These are phyloP conservation scores for Thyridium curvatum DNA, from an alignment of 2,329 filamentous ascomycete genomes.

Conservation along the genomic window DNA sequence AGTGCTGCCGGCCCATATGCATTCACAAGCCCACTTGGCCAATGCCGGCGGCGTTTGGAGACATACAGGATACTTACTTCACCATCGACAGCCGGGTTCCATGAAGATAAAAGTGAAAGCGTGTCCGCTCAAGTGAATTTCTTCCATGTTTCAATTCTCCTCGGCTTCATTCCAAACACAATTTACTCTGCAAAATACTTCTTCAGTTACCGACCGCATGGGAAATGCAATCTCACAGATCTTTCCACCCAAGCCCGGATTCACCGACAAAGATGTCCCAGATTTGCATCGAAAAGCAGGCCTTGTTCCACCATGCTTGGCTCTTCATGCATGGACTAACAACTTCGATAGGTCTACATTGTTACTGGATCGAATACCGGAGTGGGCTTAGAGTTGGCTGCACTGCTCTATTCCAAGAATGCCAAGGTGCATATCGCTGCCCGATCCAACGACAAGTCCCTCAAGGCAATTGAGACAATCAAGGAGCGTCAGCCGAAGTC, in stretches of 20 bases:
- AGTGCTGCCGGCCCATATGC: no score
- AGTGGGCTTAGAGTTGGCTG: slow-evolving; percentile 41
- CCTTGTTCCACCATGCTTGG: slow-evolving; percentile 1
- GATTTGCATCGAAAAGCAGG: slow-evolving; percentile 18
- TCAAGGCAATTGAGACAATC: slow-evolving; percentile 33
- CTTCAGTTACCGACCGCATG: no score
- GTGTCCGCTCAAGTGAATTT: no score
- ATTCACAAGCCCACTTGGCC: no score
- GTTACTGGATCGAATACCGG: slow-evolving; percentile 29
- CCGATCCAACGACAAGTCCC: slow-evolving; percentile 32
- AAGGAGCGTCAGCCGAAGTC: slow-evolving; percentile 11
- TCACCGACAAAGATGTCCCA: slow-evolving; percentile 22
- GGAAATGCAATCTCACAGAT: no score
- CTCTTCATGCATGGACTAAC: neutral
- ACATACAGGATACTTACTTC: no score
- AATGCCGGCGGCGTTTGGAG: no score
- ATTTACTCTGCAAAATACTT: no score
- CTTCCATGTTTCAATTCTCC: no score
- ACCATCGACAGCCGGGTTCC: no score
- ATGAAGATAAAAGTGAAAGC: no score
- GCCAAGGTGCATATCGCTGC: slow-evolving; percentile 45
- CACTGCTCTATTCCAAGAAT: slow-evolving; percentile 42
- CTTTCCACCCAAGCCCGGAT: slow-evolving; percentile 18
- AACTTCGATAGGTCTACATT: slow-evolving; percentile 32
- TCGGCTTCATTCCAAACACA: no score